These are phyloP conservation scores for Chimonanthus salicifolius DNA, from an alignment of 164 flowering plant genomes.

Conservation along the genomic window DNA sequence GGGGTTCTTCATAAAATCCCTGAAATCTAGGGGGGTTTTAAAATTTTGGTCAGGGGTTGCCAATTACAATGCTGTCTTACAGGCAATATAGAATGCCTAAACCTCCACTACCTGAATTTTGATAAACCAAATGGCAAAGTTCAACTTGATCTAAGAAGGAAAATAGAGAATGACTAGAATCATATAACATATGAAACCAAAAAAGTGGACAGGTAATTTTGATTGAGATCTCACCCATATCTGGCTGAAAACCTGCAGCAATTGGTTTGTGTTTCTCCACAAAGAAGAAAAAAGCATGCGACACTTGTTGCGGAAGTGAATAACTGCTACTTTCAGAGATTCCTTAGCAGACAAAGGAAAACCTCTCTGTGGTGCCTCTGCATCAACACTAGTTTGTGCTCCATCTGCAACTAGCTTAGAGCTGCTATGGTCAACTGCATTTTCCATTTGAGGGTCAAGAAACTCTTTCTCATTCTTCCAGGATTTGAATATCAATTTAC, in stretches of 20 bases:
- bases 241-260: too few species aligned
- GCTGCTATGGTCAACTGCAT: conserved; percentile 24
- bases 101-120: neutral
- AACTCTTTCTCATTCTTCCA: conserved; percentile 54
- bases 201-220: too few species aligned
- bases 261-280: conserved; percentile 17
- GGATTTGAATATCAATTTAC: conserved; percentile 47
- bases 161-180: too few species aligned
- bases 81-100: neutral
- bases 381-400: conserved; percentile 25
- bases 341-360: conserved; percentile 49
- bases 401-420: conserved; percentile 33
- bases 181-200: conserved; percentile 10
- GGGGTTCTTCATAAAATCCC: too few species aligned
- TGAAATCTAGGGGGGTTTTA: too few species aligned
- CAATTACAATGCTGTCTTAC: neutral
- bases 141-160: too few species aligned
- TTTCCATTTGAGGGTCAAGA: conserved; percentile 45
- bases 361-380: conserved; percentile 34
- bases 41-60: too few species aligned
- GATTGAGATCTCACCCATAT: too few species aligned
- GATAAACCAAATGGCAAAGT: neutral
- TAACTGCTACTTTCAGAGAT: conserved; percentile 51
- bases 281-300: conserved; percentile 51
- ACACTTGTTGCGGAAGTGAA: conserved; percentile 59